Conservation (phyloP, 352 stramenopile species). For the Globisporangium uncinulatum region DNA sequence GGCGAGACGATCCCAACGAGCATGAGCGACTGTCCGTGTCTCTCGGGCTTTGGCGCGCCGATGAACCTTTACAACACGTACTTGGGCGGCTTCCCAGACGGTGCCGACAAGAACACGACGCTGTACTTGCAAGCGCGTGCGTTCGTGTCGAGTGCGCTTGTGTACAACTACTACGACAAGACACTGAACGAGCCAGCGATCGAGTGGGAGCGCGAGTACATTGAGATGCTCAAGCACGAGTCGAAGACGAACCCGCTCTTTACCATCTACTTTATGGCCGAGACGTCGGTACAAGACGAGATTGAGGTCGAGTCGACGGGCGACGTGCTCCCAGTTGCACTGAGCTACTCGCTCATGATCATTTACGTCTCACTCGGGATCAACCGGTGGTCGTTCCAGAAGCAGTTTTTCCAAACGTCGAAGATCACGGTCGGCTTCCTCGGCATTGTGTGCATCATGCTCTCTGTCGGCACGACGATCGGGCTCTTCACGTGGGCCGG, state of each 20-base stretch:
- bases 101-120: slow-evolving; percentile 42
- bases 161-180: slow-evolving; percentile 68
- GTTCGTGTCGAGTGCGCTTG: slow-evolving; percentile 47
- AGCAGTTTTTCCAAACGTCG: slow-evolving; percentile 57
- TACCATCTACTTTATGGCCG: slow-evolving; percentile 59
- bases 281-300: slow-evolving; percentile 55
- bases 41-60: slow-evolving; percentile 52
- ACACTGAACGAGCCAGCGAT: slow-evolving; percentile 38
- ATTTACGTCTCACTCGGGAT: slow-evolving; percentile 63
- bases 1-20: slow-evolving; percentile 31
- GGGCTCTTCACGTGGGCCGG: slow-evolving; percentile 62
- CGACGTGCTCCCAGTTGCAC: slow-evolving; percentile 34
- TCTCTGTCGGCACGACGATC: slow-evolving; percentile 54
- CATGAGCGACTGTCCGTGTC: slow-evolving; percentile 66
- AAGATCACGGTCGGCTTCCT: slow-evolving; percentile 65
- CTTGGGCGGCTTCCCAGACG: slow-evolving; percentile 43
- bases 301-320: slow-evolving; percentile 45
- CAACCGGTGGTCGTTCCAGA: slow-evolving; percentile 47
- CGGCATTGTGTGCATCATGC: slow-evolving; percentile 56
- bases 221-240: slow-evolving; percentile 53
- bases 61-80: slow-evolving; percentile 76
- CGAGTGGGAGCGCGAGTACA: slow-evolving; percentile 62
- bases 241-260: slow-evolving; percentile 41
- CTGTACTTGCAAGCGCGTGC: slow-evolving; percentile 40
- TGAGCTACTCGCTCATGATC: slow-evolving; percentile 66